Percentiles rank a stretch among this genome's conserved stretches.
phyloP scores from a whole-genome alignment of 2,329 filamentous ascomycete species.

The Knufia fluminis region DNA sequence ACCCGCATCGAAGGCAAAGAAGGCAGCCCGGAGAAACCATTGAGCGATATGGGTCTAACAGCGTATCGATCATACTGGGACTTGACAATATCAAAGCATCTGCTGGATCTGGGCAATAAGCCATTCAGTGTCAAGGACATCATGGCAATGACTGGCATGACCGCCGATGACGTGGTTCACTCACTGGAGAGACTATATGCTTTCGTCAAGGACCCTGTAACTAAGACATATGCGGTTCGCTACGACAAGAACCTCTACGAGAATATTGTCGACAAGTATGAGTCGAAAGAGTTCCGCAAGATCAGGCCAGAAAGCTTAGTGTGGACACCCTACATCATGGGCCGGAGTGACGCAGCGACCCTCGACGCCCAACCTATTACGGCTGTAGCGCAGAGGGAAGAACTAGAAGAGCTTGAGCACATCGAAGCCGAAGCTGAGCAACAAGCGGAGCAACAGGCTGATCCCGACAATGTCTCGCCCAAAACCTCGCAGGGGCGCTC shows the following conservation, averaged over 20 bases:
- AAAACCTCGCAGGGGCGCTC: background rate
- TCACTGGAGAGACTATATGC: conserved; percentile 83
- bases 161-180: conserved; percentile 89
- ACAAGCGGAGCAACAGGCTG: conserved; percentile 24
- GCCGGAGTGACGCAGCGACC: conserved; percentile 68
- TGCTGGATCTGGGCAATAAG: conserved; percentile 51
- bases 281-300: conserved; percentile 76
- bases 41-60: conserved; percentile 95
- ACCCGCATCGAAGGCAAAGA: conserved; percentile 89
- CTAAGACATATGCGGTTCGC: conserved; percentile 79
- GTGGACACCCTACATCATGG: conserved; percentile 98
- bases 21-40: conserved; percentile 89
- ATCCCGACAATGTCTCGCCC: conserved; percentile 13
- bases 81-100: conserved; percentile 73
- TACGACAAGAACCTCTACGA: conserved; percentile 78
- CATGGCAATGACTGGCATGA: conserved; percentile 75
- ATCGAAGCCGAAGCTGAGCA: conserved; percentile 17
- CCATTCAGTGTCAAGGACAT: conserved; percentile 46
- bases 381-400: conserved; percentile 76
- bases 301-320: conserved; percentile 71
- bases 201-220: conserved; percentile 79
- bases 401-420: conserved; percentile 30
- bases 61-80: conserved; percentile 98
- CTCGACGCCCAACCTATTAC: conserved; percentile 78
- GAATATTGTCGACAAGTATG: conserved; percentile 81